Conservation (phyloP, 2,329 filamentous ascomycete species). For the Cercospora zeina region DNA sequence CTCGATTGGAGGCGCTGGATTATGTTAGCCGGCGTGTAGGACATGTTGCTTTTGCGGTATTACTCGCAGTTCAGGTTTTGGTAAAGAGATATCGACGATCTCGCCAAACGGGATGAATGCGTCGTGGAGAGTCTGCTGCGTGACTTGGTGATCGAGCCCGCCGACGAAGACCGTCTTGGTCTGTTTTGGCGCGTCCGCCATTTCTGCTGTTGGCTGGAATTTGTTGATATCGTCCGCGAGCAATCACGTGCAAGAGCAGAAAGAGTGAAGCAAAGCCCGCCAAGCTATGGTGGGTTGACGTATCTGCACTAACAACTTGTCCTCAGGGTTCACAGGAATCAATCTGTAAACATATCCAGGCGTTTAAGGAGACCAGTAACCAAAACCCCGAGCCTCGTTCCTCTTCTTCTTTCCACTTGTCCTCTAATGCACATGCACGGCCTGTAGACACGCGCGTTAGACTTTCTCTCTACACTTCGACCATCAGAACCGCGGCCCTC, state of each 20-base stretch:
- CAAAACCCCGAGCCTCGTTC: slow-evolving; percentile 5
- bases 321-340: slow-evolving; percentile 10
- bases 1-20: slow-evolving; percentile 62
- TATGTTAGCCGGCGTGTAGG: background rate
- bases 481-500: slow-evolving; percentile 2
- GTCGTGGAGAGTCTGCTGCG: slow-evolving; percentile 72
- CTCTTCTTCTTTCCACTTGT: slow-evolving; percentile 5
- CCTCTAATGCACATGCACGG: slow-evolving; percentile 15
- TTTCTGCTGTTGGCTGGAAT: slow-evolving; percentile 42
- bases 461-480: slow-evolving; percentile 5
- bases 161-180: slow-evolving; percentile 88
- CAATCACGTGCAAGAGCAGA: slow-evolving; percentile 12
- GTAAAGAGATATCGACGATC: slow-evolving; percentile 85
- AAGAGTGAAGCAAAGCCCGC: slow-evolving; percentile 12
- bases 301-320: slow-evolving; percentile 11
- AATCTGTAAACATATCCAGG: slow-evolving; percentile 9
- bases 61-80: slow-evolving; percentile 72
- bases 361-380: slow-evolving; percentile 10
- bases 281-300: slow-evolving; percentile 3
- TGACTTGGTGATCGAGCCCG: slow-evolving; percentile 78
- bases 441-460: slow-evolving; percentile 8
- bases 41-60: background rate
- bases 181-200: slow-evolving; percentile 75
- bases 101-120: slow-evolving; percentile 97
- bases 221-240: background rate